Conservation (phyloP, 228 moss, liverwort and hornwort species). For the Sphagnum fallax region DNA sequence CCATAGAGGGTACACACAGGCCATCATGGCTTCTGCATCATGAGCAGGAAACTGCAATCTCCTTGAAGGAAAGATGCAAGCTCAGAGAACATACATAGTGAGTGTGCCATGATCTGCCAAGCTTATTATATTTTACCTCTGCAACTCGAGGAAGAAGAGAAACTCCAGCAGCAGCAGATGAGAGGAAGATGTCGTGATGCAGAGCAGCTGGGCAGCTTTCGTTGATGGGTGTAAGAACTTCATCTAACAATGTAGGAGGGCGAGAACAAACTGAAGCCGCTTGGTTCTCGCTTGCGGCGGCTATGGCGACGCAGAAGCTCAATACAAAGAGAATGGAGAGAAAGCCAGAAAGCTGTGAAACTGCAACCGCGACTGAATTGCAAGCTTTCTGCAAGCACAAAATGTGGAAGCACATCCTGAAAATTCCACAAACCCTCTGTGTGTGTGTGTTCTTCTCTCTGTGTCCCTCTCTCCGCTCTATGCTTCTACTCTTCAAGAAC, state of each 20-base stretch:
- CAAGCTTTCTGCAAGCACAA: slow-evolving; percentile 18
- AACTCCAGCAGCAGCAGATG: slow-evolving; percentile 6
- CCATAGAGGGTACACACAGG: not conserved
- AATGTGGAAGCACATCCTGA: slow-evolving; percentile 49
- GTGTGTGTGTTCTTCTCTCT: not conserved
- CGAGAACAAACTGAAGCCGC: slow-evolving; percentile 17
- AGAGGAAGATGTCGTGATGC: slow-evolving; percentile 16
- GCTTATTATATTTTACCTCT: slow-evolving; percentile 17
- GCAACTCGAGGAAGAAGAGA: slow-evolving; percentile 30
- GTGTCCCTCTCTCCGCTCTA: too few species aligned
- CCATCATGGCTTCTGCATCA: not conserved
- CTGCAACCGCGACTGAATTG: slow-evolving; percentile 4
- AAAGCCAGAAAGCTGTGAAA: slow-evolving; percentile 16
- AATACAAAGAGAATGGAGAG: slow-evolving; percentile 13
- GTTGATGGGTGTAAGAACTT: slow-evolving; percentile 5
- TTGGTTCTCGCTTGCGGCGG: slow-evolving; percentile 19
- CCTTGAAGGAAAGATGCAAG: not conserved
- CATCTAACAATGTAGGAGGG: slow-evolving; percentile 29
- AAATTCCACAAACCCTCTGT: slow-evolving; percentile 3
- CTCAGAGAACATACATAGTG: too few species aligned
- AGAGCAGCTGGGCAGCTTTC: slow-evolving; percentile 13
- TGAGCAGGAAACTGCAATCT: not conserved
- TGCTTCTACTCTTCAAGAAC: too few species aligned
- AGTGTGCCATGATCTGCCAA: not conserved
- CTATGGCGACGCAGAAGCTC: slow-evolving; percentile 20